These are phyloP conservation scores for Kandelia obovata DNA, from an alignment of 345 rosid species.

Conservation along the genomic window DNA sequence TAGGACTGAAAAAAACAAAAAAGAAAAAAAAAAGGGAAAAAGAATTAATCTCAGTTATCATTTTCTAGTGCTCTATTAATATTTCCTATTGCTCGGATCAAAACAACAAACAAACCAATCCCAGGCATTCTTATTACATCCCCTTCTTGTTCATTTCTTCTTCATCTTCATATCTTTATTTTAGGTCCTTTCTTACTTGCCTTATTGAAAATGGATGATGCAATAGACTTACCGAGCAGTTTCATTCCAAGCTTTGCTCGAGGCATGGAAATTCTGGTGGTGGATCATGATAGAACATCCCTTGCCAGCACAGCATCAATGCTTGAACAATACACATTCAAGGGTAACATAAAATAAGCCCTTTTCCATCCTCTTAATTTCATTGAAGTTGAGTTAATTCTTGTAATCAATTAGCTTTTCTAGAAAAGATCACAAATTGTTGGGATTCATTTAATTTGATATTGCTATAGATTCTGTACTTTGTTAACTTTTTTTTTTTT, in stretches of 20 bases:
- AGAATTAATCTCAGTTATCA: too few relatives aligned
- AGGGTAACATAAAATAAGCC: constrained; percentile 25
- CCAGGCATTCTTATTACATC: too few relatives aligned
- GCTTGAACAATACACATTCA: constrained; percentile 35
- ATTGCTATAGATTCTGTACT: background rate
- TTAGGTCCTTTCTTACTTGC: background rate
- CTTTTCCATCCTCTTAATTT: background rate
- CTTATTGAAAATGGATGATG: constrained; percentile 6
- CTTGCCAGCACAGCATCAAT: constrained; percentile 28
- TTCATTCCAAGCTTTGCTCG: constrained; percentile 26
- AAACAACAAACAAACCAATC: too few relatives aligned
- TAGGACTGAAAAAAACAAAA: too few relatives aligned
- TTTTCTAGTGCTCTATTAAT: too few relatives aligned
- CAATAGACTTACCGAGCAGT: background rate
- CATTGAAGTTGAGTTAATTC: background rate
- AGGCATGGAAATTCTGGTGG: constrained; percentile 33
- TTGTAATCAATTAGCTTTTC: background rate
- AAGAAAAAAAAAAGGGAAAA: too few relatives aligned
- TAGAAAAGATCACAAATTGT: background rate
- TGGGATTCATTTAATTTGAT: background rate
- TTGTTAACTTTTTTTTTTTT: too few relatives aligned
- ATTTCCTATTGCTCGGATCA: too few relatives aligned
- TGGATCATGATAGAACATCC: constrained; percentile 39
- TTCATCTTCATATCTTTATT: background rate
- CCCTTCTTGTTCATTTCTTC: too few relatives aligned